These are phyloP conservation scores for Populus tremula DNA, from an alignment of 345 rosid species.

Conservation along the genomic window DNA sequence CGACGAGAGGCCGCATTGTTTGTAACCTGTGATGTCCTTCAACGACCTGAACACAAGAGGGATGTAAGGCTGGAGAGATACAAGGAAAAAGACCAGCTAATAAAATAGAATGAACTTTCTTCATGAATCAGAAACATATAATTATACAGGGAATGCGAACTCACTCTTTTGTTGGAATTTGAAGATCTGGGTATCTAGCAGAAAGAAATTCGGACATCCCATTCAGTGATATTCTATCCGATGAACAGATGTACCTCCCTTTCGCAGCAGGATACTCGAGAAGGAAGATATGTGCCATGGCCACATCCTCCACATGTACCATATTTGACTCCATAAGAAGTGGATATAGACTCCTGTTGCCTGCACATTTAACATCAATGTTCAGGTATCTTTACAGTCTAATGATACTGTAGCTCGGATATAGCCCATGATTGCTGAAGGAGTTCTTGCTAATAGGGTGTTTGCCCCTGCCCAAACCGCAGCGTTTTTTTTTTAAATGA, in stretches of 20 bases:
- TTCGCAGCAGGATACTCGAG: slow-evolving; percentile 38
- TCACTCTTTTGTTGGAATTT: slow-evolving; percentile 38
- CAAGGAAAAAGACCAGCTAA: background rate
- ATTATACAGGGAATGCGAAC: background rate
- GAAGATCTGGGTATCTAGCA: slow-evolving; percentile 35
- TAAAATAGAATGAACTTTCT: background rate
- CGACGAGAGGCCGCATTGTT: slow-evolving; percentile 24
- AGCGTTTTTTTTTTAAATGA: too few relatives aligned
- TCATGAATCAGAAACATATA: background rate
- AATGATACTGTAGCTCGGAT: too few relatives aligned
- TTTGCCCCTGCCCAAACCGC: too few relatives aligned
- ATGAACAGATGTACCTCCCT: slow-evolving; percentile 52
- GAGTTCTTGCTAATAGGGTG: too few relatives aligned
- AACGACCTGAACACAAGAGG: slow-evolving; percentile 6
- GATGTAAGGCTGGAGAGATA: slow-evolving; percentile 4
- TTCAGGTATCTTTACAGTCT: too few relatives aligned
- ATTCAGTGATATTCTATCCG: slow-evolving; percentile 29
- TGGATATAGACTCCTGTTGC: slow-evolving; percentile 24
- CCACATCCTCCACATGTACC: slow-evolving; percentile 49
- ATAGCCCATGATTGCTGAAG: too few relatives aligned
- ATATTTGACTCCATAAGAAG: slow-evolving; percentile 30
- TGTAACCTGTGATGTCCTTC: slow-evolving; percentile 19
- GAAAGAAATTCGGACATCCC: slow-evolving; percentile 37
- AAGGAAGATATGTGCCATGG: slow-evolving; percentile 44
- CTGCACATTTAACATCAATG: background rate